Base-by-base conservation (phyloP, 176 grass and related monocot species). In the Leersia perrieri region DNA sequence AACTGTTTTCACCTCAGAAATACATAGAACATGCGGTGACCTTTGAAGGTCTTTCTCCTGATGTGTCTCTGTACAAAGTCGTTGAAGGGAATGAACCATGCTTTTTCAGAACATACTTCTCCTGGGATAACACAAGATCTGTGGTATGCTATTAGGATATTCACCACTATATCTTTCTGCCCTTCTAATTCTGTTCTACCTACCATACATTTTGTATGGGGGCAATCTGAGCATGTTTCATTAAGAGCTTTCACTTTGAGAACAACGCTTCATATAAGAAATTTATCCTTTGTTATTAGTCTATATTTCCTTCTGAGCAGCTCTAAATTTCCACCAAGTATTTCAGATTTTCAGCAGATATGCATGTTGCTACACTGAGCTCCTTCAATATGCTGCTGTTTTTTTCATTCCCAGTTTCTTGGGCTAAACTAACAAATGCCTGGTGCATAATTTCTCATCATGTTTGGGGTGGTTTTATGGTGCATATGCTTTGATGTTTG, bases 61-160 rank as follows among this genome's bases (percentile, higher is more conserved):
- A 86, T 51, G 81, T 93, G 66, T 90, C 95, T 86, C 80, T 95
- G 32, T 98, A 93, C 60, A 93, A 87, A 86, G 86, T 95, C 33
- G 79, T 66, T 53, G 96, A 98, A 92, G 92, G 92, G 41, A 91
- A 91, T 70, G 96, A 98, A 55, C 96, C 92, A 75, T 89, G 88
- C 90, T 95, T 98, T 86, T 98, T 93, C 82, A 89, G 86, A 33
- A 84, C 96, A 82, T 95, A 91, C 82, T 98, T 95, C 85, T 89
- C 92, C 61, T 98, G 92, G 96, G 96, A 98, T 89, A 81, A 35
- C 79, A 80, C 90, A 49, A 89, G 91, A 86, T 88, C 90, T 20
- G 64, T 86, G 90, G 95, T 95, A 88, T 32, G 80, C 67, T 78
- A 57, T 79, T 41, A n/a, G 5, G 9, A 73, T 83, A 70, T 70